These are phyloP conservation scores for Fragaria nilgerrensis DNA, from an alignment of 306 rosid species.

Conservation along the genomic window DNA sequence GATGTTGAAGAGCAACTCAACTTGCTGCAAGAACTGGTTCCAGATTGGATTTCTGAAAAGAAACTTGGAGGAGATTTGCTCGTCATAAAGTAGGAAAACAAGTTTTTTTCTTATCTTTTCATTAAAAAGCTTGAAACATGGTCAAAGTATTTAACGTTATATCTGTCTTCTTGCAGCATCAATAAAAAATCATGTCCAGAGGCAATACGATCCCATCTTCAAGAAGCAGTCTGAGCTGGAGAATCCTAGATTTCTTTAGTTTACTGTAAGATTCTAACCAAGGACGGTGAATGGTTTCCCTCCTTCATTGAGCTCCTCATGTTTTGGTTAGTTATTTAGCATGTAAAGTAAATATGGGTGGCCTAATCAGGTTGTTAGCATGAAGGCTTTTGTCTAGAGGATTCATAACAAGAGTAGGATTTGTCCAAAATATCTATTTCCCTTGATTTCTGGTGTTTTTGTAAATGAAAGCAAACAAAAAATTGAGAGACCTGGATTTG, in stretches of 20 bases:
- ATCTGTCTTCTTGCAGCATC: slow-evolving; percentile 41
- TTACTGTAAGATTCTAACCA: neutral
- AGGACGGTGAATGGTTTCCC: slow-evolving; percentile 7
- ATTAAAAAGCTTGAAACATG: neutral
- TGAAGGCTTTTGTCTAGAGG: slow-evolving; percentile 8
- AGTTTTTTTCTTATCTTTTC: neutral
- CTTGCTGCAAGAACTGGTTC: slow-evolving; percentile 64
- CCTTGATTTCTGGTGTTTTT: neutral
- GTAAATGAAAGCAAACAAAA: neutral
- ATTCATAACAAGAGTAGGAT: neutral
- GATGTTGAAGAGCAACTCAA: slow-evolving; percentile 73
- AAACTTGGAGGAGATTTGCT: slow-evolving; percentile 61
- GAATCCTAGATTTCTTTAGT: neutral
- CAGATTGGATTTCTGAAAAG: slow-evolving; percentile 85
- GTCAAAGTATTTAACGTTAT: neutral
- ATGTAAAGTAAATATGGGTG: slow-evolving; percentile 6
- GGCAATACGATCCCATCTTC: slow-evolving; percentile 48
- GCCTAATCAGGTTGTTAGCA: neutral
- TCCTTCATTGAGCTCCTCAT: slow-evolving; percentile 2
- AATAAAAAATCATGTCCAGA: slow-evolving; percentile 42
- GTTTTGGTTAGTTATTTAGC: neutral
- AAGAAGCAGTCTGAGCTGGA: slow-evolving; percentile 52
- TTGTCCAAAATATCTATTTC: neutral
- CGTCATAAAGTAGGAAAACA: neutral
- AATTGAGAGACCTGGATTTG: neutral